These are phyloP conservation scores for Thoreauomyces humboldtii DNA, from an alignment of 192 early-diverging fungal species.

Conservation along the genomic window DNA sequence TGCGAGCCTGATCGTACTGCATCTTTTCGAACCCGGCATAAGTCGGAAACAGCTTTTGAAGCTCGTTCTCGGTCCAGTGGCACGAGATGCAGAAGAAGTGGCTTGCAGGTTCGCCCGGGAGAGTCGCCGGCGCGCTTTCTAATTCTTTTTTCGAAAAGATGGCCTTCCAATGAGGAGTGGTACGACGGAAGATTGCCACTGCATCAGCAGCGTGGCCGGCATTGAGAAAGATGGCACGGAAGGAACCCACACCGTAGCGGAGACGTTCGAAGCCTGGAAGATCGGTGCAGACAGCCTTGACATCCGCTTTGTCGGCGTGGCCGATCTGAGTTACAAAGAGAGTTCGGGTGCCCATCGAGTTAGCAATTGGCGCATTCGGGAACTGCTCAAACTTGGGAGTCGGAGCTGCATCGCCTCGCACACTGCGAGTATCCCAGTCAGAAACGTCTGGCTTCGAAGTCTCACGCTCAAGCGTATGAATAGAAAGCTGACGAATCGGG, in stretches of 20 bases:
- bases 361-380: neutral
- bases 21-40: neutral
- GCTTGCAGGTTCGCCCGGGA: neutral
- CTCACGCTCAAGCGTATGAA: too few relatives aligned
- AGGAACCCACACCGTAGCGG: constrained; percentile 29
- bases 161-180: constrained; percentile 7
- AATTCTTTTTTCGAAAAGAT: constrained; percentile 24
- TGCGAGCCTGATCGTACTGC: neutral
- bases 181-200: neutral
- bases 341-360: constrained; percentile 3
- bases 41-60: neutral
- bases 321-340: constrained; percentile 6
- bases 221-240: constrained; percentile 27
- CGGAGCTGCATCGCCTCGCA: too few relatives aligned
- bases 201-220: constrained; percentile 23
- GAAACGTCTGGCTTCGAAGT: too few relatives aligned
- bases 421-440: too few relatives aligned
- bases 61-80: constrained; percentile 5
- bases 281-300: constrained; percentile 1
- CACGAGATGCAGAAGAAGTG: neutral
- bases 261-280: constrained; percentile 32
- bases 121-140: neutral
- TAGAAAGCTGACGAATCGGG: too few relatives aligned
- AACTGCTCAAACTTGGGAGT: too few relatives aligned
- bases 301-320: constrained; percentile 14